Evolutionary conservation across 2,329 filamentous ascomycete genomes (phyloP), one percentile per base, ranked within the genome.

Genomic region (Zalaria sp.): DNA sequence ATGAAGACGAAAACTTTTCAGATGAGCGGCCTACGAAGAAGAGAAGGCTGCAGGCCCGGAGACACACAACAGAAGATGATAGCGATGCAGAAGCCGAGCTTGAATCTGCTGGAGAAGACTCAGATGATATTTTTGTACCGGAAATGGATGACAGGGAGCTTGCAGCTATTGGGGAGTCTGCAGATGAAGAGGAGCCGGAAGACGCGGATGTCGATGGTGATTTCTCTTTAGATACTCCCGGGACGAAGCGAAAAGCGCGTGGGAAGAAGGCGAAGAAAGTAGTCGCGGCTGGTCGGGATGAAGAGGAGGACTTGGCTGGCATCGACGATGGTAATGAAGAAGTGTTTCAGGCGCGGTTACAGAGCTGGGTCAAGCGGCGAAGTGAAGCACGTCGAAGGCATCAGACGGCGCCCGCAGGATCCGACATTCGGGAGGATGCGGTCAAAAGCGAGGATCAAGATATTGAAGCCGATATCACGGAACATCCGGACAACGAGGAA

Each of bases 251-350:
- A 4, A 65, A 63, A 47, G 51, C 49, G 8, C 51, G 53, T 25
- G 44, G 43, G 8, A 62, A 58, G 40, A 61, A 50, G 40, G 45
- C 45, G 25, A 46, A 49, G 38, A 53, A 49, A 28, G 42, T 47
- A 5, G 55, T 52, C 10, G 35, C 46, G 25, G 40, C 50, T n/a
- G 44, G 47, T 9, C 51, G 51, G 3, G 54, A 50, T 9, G 52
- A 51, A 6, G 56, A 57, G 34, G 72, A 78, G 49, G 75, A 79
- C 50, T 59, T 81, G 27, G 67, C 71, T 8, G 73, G 73, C 2
- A 62, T 95, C 18, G 91, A 98, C 53, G 91, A 98, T 58, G 93
- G 91, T 1, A 82, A 93, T 45, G 88, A 95, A 57, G 65, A 70
- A 0, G 70, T 87, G 18, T 98, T 93, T 57, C 81, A 85, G 53